A percentile compares a stretch with the other conserved stretches of the same genome.
These are phyloP conservation scores for Tricholoma matsutake DNA, from an alignment of 768 basidiomycete genomes.

Conservation along the genomic window DNA sequence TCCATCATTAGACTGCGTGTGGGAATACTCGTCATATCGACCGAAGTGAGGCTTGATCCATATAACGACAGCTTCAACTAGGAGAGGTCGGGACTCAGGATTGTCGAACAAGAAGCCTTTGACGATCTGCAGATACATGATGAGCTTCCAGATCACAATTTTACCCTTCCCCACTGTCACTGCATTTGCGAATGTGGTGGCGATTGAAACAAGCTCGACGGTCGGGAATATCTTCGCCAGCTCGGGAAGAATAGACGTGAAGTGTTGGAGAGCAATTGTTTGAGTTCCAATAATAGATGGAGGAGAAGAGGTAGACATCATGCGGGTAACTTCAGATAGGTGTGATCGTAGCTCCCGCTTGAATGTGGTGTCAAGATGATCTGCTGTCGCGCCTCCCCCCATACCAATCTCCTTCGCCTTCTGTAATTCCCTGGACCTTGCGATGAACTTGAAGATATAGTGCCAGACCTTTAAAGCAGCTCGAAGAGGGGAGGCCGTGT, in stretches of 20 bases:
- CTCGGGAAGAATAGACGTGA: constrained; percentile 88
- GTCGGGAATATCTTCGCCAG: constrained; percentile 76
- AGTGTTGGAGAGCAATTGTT: constrained; percentile 90
- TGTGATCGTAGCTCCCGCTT: constrained; percentile 79
- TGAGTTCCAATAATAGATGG: constrained; percentile 94
- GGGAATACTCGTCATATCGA: constrained; percentile 78
- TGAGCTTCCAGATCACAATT: constrained; percentile 89
- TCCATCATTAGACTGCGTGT: constrained; percentile 60
- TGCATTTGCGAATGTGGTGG: constrained; percentile 84
- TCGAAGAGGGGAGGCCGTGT: constrained; percentile 75
- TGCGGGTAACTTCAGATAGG: constrained; percentile 74
- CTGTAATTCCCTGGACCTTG: constrained; percentile 85
- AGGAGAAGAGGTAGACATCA: constrained; percentile 82
- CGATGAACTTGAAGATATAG: constrained; percentile 93
- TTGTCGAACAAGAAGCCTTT: constrained; percentile 87
- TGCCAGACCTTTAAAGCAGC: constrained; percentile 96
- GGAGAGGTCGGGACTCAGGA: constrained; percentile 66
- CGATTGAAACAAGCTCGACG: constrained; percentile 83
- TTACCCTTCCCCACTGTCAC: constrained; percentile 77
- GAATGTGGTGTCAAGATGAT: constrained; percentile 83
- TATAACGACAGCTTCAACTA: constrained; percentile 84
- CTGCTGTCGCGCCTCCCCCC: constrained; percentile 77
- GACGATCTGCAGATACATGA: constrained; percentile 91
- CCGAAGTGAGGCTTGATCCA: constrained; percentile 98
- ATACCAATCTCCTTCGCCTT: constrained; percentile 77